Conservation (phyloP, 2,329 filamentous ascomycete species). For the Fusarium sp. region DNA sequence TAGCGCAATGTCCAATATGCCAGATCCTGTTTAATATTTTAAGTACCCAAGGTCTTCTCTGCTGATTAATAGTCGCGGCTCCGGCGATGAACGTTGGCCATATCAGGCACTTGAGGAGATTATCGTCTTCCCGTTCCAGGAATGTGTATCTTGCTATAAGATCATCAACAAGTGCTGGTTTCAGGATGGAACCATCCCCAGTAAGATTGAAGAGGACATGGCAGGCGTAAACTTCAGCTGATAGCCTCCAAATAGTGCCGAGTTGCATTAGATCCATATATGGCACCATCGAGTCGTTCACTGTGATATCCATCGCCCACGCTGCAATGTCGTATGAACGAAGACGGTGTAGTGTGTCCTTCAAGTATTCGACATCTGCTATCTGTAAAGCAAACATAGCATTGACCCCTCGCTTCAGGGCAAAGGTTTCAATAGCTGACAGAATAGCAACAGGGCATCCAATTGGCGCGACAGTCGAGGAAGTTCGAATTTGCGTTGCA, state of each 20-base stretch:
- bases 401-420: not conserved
- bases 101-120: not conserved
- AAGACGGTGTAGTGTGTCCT: not conserved
- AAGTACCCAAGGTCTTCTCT: not conserved
- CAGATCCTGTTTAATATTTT: not conserved
- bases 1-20: not conserved
- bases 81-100: not conserved
- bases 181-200: fast-evolving
- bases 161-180: not conserved
- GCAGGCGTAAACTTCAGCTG: not conserved
- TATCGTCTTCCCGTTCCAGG: not conserved
- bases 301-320: not conserved
- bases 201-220: not conserved
- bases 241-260: not conserved
- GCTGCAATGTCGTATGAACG: not conserved
- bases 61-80: not conserved
- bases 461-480: not conserved
- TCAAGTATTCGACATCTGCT: not conserved
- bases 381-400: too few species aligned
- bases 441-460: not conserved
- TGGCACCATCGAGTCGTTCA: not conserved
- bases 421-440: not conserved
- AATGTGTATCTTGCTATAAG: not conserved
- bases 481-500: not conserved
- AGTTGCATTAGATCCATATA: not conserved